Conservation (phyloP, 2,329 filamentous ascomycete species). For the Elsinoe australis region DNA sequence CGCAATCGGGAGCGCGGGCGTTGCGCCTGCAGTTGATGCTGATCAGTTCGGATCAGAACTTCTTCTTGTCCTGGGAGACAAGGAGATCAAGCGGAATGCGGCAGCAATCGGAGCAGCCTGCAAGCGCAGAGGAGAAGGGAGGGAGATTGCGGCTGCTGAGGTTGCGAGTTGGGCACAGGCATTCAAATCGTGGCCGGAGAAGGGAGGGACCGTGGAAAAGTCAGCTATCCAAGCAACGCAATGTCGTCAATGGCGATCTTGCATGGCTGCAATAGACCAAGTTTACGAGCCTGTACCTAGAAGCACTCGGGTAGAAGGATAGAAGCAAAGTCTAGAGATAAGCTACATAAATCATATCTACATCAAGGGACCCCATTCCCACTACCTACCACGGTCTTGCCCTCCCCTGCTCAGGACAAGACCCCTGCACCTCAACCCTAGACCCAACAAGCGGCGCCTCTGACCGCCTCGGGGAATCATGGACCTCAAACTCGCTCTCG, state of each 20-base stretch:
- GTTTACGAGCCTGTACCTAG: no score
- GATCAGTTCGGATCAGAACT: slow-evolving; percentile 1
- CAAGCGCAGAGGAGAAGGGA: slow-evolving; percentile 5
- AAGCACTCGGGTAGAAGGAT: no score
- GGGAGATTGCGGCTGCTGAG: slow-evolving; percentile 2
- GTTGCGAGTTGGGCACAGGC: neutral
- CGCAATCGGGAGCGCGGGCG: neutral
- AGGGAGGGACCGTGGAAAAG: neutral
- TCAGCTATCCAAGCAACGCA: neutral
- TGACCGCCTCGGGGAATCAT: neutral
- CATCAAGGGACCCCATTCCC: no score
- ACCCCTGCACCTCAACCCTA: slow-evolving; percentile 1
- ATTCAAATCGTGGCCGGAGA: neutral
- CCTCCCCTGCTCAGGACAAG: neutral
- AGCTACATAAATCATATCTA: no score
- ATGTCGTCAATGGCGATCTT: no score
- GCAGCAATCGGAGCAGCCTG: slow-evolving; percentile 1
- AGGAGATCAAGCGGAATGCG: neutral
- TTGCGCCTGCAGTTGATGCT: slow-evolving; percentile 5
- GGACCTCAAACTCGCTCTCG: neutral
- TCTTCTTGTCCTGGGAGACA: slow-evolving; percentile 6
- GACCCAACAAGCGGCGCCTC: neutral
- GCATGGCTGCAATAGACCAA: no score
- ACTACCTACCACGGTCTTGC: no score
- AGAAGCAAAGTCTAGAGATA: no score